Base-by-base conservation (phyloP, 2,329 filamentous ascomycete genomes). In the Dactylellina leptospora region DNA sequence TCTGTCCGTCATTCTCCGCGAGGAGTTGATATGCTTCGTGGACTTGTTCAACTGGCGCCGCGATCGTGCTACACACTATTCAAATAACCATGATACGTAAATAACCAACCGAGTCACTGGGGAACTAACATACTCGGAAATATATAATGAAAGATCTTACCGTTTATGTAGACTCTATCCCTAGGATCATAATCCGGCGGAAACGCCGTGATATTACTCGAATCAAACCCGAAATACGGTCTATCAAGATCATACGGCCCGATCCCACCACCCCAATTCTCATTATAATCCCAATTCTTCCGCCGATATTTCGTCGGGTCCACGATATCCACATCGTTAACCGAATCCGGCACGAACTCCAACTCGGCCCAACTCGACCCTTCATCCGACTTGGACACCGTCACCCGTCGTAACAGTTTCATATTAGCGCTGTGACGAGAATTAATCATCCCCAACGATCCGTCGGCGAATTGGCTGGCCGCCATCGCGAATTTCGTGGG, bases 331-430 rank as follows among this genome's bases (percentile, higher is more conserved):
- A 50, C 23, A 23, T 62, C 51, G 2, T 18, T 10, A 11, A 55
- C 50, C n/a, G 60, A 56, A 13, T 55, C 40, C 5, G 60, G 60
- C 3, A 56, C 25, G 42, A 64, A 64, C 0, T 40, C 53, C 16
- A 64, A 16, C 18, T 38, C 30, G 13, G 50, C 61, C 61, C 51
- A 56, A 10, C 28, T 30, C 6, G 36, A 8, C 27, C 50, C 47
- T 9, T 50, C 25, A 13, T 27, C 22, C 4, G 60, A 56, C 11
- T 18, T 42, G 13, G 27, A 42, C 6, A 47, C 51, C 11, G 36
- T 47, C 23, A 54, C 51, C 5, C 61, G 51, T 11, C 55, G 42
- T n/a, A 50, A n/a, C 25, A 33, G 38, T 33, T 20, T 27, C 2
- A 60, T 18, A 60, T 60, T 60, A 20, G 8, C 9, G 8, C 20